Base-by-base conservation (phyloP, 1,284 basidiomycete species). In the Anthracocystis panici-leucophaei region DNA sequence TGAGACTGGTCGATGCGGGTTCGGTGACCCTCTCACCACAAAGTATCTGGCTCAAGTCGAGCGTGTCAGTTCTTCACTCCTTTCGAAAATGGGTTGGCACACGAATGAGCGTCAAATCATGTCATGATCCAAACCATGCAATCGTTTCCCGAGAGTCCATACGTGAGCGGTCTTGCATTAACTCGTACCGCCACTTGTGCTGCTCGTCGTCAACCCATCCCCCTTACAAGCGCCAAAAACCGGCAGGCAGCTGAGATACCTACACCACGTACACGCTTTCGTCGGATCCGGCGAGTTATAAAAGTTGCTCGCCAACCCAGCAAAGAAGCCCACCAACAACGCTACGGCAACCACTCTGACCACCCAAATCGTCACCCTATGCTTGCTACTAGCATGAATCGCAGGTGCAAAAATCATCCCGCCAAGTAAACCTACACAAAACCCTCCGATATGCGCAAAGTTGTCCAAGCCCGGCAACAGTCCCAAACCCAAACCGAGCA, bases 271-370 rank as follows among this genome's bases (percentile, higher is more conserved):
- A 84, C 95, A 97, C 21, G 93, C 93, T 89, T 84, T 66, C 56
- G 58, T 54, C 10, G 81, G 84, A 61, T 84, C 82, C 81, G 94
- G 89, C 42, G 90, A 90, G 3, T 90, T 93, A 83, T 95, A 97
- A 85, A 98, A 97, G 86, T 98, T 97, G 72, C 91, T 89, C 33
- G 89, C 89, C 40, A 97, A 88, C 4, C 94, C 88, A 25, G 95
- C 91, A 75, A 92, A 96, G 33, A 96, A 89, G 29, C 95, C 87
- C 23, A 96, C 85, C 3, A 91, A 89, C 44, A 96, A 77, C 0
- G 91, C 91, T 33, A 93, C 87, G 0, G 93, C 92, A 33, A 90
- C 86, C 16, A 93, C 77, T 59, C 95, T 90, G 78, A 92, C 89
- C 38, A 80, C 86, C 91, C 92, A 94, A 76, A 92, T 90, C 50